Percentiles rank a stretch among this genome's conserved stretches.
These are phyloP conservation scores for Metschnikowia picachoensis DNA, from an alignment of 805 yeast species.

Conservation along the genomic window DNA sequence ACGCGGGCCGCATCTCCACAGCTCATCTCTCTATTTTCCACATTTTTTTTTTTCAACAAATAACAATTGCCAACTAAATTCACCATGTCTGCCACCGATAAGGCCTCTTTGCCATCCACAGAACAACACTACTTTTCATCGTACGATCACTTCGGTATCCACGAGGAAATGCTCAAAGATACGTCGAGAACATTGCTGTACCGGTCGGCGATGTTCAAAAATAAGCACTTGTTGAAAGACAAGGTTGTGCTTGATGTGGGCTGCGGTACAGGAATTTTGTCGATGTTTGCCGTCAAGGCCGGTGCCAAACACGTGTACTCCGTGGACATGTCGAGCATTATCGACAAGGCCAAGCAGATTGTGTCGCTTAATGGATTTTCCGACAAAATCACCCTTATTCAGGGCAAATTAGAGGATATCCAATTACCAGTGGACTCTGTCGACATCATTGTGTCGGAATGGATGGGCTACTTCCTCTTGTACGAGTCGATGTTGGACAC, in stretches of 20 bases:
- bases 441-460: constrained; percentile 92
- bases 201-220: constrained; percentile 87
- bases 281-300: constrained; percentile 98
- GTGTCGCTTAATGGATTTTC: constrained; percentile 77
- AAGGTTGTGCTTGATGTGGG: constrained; percentile 96
- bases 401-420: constrained; percentile 94
- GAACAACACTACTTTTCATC: constrained; percentile 96
- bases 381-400: constrained; percentile 81
- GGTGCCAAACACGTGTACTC: constrained; percentile 98
- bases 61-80: background rate
- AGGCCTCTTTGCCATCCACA: constrained; percentile 54
- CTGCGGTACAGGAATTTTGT: constrained; percentile 96
- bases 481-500: constrained; percentile 98
- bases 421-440: constrained; percentile 80
- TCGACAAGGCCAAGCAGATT: constrained; percentile 92
- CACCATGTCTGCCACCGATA: constrained; percentile 60
- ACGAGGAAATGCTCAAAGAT: constrained; percentile 98
- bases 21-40: background rate
- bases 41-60: background rate
- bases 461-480: constrained; percentile 98
- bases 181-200: constrained; percentile 87
- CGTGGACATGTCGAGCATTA: constrained; percentile 95
- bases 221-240: constrained; percentile 84
- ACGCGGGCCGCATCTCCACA: background rate
- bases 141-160: constrained; percentile 95